phyloP scores from a whole-genome alignment of 2,329 filamentous ascomycete species.

The Colletotrichum shisoi region DNA sequence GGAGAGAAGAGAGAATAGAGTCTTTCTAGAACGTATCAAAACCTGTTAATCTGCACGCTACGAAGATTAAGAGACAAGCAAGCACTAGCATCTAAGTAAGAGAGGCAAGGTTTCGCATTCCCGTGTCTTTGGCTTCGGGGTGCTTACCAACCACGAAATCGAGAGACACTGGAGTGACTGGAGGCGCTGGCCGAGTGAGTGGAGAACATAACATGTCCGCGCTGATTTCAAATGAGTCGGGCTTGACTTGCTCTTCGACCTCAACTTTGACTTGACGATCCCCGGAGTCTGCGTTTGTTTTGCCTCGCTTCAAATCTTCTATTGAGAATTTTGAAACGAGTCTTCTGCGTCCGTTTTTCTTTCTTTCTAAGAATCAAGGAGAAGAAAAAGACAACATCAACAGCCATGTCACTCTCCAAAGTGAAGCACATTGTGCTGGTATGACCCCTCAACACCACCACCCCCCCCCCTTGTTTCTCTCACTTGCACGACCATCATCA shows the following conservation, averaged over 20 bases:
- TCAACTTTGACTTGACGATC: slow-evolving; percentile 9
- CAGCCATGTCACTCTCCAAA: slow-evolving; percentile 69
- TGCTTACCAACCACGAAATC: slow-evolving; percentile 33
- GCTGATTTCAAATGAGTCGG: slow-evolving; percentile 32
- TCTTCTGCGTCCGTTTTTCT: no score
- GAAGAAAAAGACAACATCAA: background rate
- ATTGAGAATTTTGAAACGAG: no score
- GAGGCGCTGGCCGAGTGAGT: slow-evolving; percentile 6
- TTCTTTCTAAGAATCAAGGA: no score
- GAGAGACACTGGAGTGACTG: background rate
- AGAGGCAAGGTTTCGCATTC: background rate
- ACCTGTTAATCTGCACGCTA: no score
- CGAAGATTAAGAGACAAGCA: background rate
- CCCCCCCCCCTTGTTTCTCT: background rate
- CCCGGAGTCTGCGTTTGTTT: background rate
- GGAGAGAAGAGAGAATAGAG: background rate
- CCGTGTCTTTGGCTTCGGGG: background rate
- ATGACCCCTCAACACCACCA: slow-evolving; percentile 43
- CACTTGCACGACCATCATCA: background rate
- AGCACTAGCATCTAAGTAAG: background rate
- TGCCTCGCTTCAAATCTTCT: background rate
- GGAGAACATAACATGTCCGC: slow-evolving; percentile 27
- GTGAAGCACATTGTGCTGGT: slow-evolving; percentile 82
- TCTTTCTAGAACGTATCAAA: slow-evolving; percentile 24
- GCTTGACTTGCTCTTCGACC: slow-evolving; percentile 17